phyloP scores from a whole-genome alignment of 176 grass and related monocot genomes.

The Oryza brachyantha region DNA sequence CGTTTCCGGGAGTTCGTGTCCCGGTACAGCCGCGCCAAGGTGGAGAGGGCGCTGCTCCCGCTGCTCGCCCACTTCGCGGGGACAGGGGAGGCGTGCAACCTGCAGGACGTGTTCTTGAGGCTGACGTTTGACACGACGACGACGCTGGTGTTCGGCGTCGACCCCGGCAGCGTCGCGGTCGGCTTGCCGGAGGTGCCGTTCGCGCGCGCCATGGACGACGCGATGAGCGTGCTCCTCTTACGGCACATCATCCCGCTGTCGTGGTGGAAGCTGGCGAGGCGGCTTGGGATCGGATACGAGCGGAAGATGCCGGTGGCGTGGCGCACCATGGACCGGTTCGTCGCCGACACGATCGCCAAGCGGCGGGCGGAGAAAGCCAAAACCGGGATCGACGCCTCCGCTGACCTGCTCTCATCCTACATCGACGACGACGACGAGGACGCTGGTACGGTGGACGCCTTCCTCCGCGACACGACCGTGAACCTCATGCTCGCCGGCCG shows the following conservation, averaged over 20 bases:
- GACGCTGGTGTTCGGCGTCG: constrained; percentile 58
- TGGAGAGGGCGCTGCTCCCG: constrained; percentile 45
- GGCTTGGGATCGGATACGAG: constrained; percentile 43
- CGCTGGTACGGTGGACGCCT: constrained; percentile 7
- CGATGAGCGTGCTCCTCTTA: constrained; percentile 45
- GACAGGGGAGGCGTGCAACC: constrained; percentile 15
- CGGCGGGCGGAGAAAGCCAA: constrained; percentile 37
- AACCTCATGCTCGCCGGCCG: constrained; percentile 85
- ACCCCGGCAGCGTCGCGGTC: constrained; percentile 41
- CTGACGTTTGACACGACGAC: constrained; percentile 65
- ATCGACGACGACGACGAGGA: constrained; percentile 36
- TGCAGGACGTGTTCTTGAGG: constrained; percentile 69
- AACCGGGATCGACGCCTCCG: neutral
- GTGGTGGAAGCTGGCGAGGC: constrained; percentile 55
- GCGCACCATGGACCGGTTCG: constrained; percentile 63
- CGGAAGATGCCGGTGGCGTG: constrained; percentile 39
- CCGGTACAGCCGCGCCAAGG: constrained; percentile 45
- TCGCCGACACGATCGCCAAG: constrained; percentile 46
- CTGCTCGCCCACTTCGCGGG: constrained; percentile 30
- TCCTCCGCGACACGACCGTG: constrained; percentile 69
- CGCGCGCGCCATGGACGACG: constrained; percentile 61
- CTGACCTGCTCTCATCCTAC: constrained; percentile 61
- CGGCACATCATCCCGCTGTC: constrained; percentile 50
- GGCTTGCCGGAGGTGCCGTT: constrained; percentile 49
- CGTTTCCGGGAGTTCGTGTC: constrained; percentile 48